Conservation (phyloP, 768 basidiomycete species). For the Aureoboletus auriporus region DNA sequence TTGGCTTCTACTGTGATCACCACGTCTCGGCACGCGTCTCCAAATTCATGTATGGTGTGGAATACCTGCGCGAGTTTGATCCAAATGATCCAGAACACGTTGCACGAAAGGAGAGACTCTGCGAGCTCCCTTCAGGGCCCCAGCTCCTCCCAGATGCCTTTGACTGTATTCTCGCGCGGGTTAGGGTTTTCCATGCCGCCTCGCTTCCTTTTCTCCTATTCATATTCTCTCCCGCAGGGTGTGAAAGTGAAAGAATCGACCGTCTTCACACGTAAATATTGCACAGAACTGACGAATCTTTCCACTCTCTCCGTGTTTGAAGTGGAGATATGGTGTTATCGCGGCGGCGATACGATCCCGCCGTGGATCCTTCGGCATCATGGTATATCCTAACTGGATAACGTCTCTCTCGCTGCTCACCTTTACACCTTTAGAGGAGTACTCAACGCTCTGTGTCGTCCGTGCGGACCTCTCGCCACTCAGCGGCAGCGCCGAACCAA, state of each 20-base stretch:
- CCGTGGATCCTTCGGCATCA: conserved; percentile 69
- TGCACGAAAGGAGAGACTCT: conserved; percentile 58
- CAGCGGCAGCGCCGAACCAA: conserved; percentile 66
- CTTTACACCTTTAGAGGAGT: conserved; percentile 44
- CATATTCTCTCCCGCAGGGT: conserved; percentile 36
- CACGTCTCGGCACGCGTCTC: conserved; percentile 80
- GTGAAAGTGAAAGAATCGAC: conserved; percentile 79
- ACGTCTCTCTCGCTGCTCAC: conserved; percentile 1
- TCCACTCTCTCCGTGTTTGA: conserved; percentile 77
- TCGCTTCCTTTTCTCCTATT: conserved; percentile 3
- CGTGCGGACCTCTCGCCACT: conserved; percentile 74
- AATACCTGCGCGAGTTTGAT: conserved; percentile 69
- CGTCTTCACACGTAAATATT: conserved; percentile 78
- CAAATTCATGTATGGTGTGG: conserved; percentile 80
- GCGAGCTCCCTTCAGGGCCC: conserved; percentile 74
- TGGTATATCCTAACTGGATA: conserved; percentile 14
- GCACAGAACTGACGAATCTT: conserved; percentile 74
- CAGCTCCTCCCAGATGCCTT: conserved; percentile 78
- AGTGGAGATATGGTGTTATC: conserved; percentile 81
- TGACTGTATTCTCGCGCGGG: conserved; percentile 72
- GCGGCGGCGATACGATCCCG: conserved; percentile 67
- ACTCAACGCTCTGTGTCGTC: conserved; percentile 75
- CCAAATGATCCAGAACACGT: conserved; percentile 62
- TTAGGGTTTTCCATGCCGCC: conserved; percentile 30
- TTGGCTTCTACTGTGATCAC: conserved; percentile 83